A percentile compares a stretch with the other conserved stretches of the same genome.
These are phyloP conservation scores for Ceratocystis cacaofunesta DNA, from an alignment of 2,329 filamentous ascomycete genomes.

Conservation along the genomic window DNA sequence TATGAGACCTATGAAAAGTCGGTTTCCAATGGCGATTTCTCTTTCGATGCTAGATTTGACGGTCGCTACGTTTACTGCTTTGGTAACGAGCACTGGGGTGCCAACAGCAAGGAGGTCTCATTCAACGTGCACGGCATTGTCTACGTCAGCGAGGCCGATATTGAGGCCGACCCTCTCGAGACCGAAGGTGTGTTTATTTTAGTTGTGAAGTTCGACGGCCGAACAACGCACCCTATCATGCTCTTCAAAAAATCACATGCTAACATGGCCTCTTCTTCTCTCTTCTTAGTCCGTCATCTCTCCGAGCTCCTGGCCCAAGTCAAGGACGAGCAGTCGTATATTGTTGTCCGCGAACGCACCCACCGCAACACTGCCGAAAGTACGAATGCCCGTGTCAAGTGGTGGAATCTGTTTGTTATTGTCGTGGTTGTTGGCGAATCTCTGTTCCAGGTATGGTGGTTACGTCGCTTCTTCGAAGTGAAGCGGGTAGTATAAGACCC, in stretches of 20 bases:
- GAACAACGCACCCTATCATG: background rate
- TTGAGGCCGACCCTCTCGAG: slow-evolving; percentile 75
- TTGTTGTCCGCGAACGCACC: slow-evolving; percentile 83
- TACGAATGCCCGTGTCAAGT: slow-evolving; percentile 94
- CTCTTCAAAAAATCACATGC: background rate
- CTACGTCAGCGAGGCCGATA: slow-evolving; percentile 81
- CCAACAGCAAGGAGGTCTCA: slow-evolving; percentile 90
- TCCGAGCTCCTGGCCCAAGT: slow-evolving; percentile 79
- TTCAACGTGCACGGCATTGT: slow-evolving; percentile 99
- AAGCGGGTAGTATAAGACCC: slow-evolving; percentile 15
- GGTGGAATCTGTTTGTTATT: slow-evolving; percentile 98
- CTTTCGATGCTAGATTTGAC: slow-evolving; percentile 71
- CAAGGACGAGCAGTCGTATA: slow-evolving; percentile 96
- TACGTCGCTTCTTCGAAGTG: slow-evolving; percentile 94
- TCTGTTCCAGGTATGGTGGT: slow-evolving; percentile 98
- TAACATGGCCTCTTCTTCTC: slow-evolving; percentile 10
- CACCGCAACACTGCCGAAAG: slow-evolving; percentile 98
- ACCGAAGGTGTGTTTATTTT: slow-evolving; percentile 51
- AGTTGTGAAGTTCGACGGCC: background rate
- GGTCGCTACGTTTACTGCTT: slow-evolving; percentile 96
- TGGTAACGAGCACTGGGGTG: slow-evolving; percentile 96
- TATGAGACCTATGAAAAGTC: slow-evolving; percentile 69
- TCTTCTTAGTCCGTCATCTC: slow-evolving; percentile 54
- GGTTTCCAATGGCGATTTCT: slow-evolving; percentile 82
- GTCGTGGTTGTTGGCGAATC: slow-evolving; percentile 78